phyloP scores from a whole-genome alignment of 1,139 yeast genomes.

The Hansenula anomala region DNA sequence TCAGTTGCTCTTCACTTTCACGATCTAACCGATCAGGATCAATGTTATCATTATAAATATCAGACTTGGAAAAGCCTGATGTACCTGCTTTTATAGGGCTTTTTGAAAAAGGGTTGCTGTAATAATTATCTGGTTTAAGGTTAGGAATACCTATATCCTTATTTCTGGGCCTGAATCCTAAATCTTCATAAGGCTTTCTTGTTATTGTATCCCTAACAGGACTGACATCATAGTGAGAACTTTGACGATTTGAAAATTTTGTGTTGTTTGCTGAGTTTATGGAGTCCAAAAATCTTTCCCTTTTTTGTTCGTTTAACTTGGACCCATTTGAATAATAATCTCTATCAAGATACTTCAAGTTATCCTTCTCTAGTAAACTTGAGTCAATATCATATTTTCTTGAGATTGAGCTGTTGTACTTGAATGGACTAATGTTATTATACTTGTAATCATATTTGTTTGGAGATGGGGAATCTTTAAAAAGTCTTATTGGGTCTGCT shows the following conservation, averaged over 20 bases:
- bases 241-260: not conserved
- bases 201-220: not conserved
- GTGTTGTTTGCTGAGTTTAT: slow-evolving; percentile 6
- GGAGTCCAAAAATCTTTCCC: slow-evolving; percentile 12
- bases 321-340: slow-evolving; percentile 7
- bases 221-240: too few relatives aligned
- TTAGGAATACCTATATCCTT: not conserved
- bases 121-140: not conserved
- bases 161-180: slow-evolving; percentile 9
- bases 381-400: slow-evolving; percentile 7
- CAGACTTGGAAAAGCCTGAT: too few relatives aligned
- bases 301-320: slow-evolving; percentile 11
- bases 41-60: not conserved
- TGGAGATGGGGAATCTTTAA: not conserved
- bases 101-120: too few relatives aligned
- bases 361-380: slow-evolving; percentile 10
- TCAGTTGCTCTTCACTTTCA: not conserved
- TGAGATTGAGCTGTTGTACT: not conserved
- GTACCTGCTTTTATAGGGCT: not conserved
- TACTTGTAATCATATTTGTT: too few relatives aligned
- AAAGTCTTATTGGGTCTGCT: not conserved
- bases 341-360: slow-evolving; percentile 12
- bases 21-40: not conserved
- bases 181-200: not conserved
- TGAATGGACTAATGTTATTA: too few relatives aligned